Percentiles rank a stretch among this genome's conserved stretches.
These are phyloP conservation scores for Hirsutella thompsonii DNA, from an alignment of 2,329 filamentous ascomycete species.

Conservation along the genomic window DNA sequence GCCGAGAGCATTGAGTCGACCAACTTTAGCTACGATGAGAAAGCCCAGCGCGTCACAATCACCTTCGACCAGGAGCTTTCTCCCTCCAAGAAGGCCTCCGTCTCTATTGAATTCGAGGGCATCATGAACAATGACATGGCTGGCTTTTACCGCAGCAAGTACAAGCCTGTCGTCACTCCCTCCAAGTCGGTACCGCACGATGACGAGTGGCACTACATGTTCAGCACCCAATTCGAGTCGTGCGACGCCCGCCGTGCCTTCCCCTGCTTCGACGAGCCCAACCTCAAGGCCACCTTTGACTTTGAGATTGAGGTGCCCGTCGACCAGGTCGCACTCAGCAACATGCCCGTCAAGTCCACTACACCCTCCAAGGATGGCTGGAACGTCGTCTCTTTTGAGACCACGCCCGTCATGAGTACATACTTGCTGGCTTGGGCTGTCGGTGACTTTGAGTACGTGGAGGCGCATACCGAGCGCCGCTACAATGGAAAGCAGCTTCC, in stretches of 20 bases:
- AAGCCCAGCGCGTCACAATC: constrained; percentile 72
- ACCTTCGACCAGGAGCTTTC: constrained; percentile 61
- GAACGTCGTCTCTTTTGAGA: constrained; percentile 67
- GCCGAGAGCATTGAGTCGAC: constrained; percentile 46
- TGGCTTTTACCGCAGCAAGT: constrained; percentile 88
- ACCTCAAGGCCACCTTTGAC: constrained; percentile 92
- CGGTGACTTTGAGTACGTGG: constrained; percentile 93
- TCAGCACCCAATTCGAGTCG: constrained; percentile 95
- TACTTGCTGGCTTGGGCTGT: constrained; percentile 88
- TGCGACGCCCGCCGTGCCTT: constrained; percentile 92
- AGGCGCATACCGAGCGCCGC: constrained; percentile 76
- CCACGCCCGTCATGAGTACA: constrained; percentile 81
- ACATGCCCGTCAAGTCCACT: constrained; percentile 79
- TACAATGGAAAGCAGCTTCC: constrained; percentile 88
- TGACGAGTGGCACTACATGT: constrained; percentile 56
- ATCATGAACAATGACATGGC: constrained; percentile 84
- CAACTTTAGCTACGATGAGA: constrained; percentile 66
- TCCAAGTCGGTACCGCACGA: constrained; percentile 68
- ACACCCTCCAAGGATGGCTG: constrained; percentile 48
- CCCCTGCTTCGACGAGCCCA: constrained; percentile 96
- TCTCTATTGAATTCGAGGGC: constrained; percentile 66
- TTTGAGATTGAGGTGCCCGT: constrained; percentile 84
- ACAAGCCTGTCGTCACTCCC: constrained; percentile 65
- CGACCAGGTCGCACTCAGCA: constrained; percentile 80
- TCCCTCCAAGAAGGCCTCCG: constrained; percentile 48